phyloP scores from a whole-genome alignment of 2,329 filamentous ascomycete genomes.

The Aspergillus cejpii region DNA sequence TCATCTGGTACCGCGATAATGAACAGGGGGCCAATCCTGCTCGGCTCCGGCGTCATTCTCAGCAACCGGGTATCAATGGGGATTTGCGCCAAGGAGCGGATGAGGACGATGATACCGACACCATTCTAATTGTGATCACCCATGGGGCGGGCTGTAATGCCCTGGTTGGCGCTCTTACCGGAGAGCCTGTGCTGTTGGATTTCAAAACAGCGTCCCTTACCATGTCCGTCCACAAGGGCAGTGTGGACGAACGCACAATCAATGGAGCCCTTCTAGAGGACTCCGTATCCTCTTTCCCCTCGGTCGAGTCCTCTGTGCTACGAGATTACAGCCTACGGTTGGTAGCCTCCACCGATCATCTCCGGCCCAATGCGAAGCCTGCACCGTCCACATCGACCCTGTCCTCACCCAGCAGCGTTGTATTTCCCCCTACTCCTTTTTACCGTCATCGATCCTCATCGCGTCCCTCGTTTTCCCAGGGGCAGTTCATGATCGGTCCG shows the following conservation, averaged over 20 bases:
- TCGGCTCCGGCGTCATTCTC: constrained; percentile 14
- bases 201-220: constrained; percentile 86
- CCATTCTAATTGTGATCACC: constrained; percentile 80
- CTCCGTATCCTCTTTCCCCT: constrained; percentile 1
- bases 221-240: constrained; percentile 63
- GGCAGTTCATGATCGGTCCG: constrained; percentile 22
- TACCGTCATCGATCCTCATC: constrained; percentile 32
- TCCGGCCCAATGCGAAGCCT: constrained; percentile 43
- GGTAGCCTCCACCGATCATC: constrained; percentile 55
- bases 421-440: constrained; percentile 22
- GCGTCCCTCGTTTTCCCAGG: constrained; percentile 23
- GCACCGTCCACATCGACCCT: constrained; percentile 23
- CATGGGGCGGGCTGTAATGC: constrained; percentile 96
- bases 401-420: constrained; percentile 18
- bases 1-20: constrained; percentile 70
- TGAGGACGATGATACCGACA: constrained; percentile 61
- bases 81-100: constrained; percentile 32
- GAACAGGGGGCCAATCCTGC: constrained; percentile 15
- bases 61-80: constrained; percentile 13
- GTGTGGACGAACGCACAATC: constrained; percentile 8
- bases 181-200: constrained; percentile 84
- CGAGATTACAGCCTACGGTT: constrained; percentile 54
- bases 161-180: constrained; percentile 81
- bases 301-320: constrained; percentile 35
- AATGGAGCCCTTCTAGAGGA: background rate